phyloP scores from a whole-genome alignment of 495 filamentous ascomycete genomes.

The Aspergillus affinis region DNA sequence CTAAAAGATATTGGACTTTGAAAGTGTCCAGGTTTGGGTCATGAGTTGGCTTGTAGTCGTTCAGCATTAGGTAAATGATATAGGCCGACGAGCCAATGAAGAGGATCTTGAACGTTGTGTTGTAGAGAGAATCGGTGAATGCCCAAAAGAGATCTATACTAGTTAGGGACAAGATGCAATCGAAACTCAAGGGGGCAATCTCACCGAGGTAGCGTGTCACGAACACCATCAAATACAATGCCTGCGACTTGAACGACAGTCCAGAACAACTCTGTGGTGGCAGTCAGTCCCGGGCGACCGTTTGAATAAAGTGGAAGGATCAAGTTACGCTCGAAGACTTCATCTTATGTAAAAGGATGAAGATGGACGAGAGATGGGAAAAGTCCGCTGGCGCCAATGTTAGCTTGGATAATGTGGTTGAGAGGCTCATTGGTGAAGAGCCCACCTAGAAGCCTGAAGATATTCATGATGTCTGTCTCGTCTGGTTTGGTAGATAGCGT shows the following conservation, averaged over 20 bases:
- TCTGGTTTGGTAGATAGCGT: background rate
- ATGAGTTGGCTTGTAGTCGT: constrained; percentile 92
- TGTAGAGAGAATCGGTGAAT: constrained; percentile 75
- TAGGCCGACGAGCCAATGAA: constrained; percentile 89
- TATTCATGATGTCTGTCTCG: constrained; percentile 63
- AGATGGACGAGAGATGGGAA: constrained; percentile 90
- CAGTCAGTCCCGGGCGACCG: background rate
- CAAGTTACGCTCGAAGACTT: constrained; percentile 73
- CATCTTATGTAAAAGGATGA: constrained; percentile 97
- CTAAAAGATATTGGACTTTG: constrained; percentile 89
- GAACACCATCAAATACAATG: constrained; percentile 90
- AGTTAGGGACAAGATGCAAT: background rate
- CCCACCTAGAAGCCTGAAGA: constrained; percentile 84
- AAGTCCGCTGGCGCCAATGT: constrained; percentile 67
- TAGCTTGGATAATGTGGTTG: background rate
- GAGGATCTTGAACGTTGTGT: constrained; percentile 91
- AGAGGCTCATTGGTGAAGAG: background rate
- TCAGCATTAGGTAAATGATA: constrained; percentile 95
- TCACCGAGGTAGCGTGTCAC: constrained; percentile 85
- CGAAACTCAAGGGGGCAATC: constrained; percentile 15
- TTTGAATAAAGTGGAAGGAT: background rate
- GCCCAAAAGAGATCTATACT: constrained; percentile 82
- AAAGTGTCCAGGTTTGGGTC: constrained; percentile 96
- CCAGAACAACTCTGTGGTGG: constrained; percentile 81
- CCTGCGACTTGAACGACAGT: constrained; percentile 97